phyloP scores from a whole-genome alignment of 257 asterid species.

The Verbascum thapsus region DNA sequence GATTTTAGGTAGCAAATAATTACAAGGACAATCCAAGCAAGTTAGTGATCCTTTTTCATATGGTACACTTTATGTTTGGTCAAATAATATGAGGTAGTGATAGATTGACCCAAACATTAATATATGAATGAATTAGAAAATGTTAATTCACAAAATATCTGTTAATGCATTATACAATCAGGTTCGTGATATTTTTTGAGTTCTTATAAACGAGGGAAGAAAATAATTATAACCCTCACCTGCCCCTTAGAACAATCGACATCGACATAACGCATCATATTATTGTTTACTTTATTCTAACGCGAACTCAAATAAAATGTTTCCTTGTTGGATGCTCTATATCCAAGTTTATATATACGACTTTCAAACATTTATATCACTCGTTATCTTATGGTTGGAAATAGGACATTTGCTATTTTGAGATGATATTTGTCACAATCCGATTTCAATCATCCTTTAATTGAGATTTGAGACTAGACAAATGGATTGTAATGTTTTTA shows the following conservation, averaged over 20 bases:
- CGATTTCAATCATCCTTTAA: background rate
- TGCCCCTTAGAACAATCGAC: background rate
- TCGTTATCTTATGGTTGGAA: background rate
- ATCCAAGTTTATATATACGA: background rate
- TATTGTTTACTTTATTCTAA: background rate
- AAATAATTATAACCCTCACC: too few species aligned
- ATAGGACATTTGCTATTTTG: background rate
- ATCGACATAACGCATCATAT: background rate
- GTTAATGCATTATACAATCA: too few species aligned
- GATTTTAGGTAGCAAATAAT: slow-evolving; percentile 36
- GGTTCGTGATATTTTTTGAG: too few species aligned
- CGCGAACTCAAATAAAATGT: background rate
- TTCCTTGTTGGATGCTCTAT: background rate
- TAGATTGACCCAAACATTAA: slow-evolving; percentile 43
- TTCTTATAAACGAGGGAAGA: too few species aligned
- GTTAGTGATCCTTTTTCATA: slow-evolving; percentile 22
- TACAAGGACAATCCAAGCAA: slow-evolving; percentile 27
- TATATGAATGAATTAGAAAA: slow-evolving; percentile 16
- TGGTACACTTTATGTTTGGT: slow-evolving; percentile 40
- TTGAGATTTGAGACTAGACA: background rate
- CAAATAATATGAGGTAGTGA: slow-evolving; percentile 50
- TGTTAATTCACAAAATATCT: too few species aligned
- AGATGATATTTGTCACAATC: background rate
- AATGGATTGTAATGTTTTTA: too few species aligned
- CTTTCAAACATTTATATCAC: background rate